Conservation (phyloP, 306 rosid genomes). For the Dalbergia oliveri region DNA sequence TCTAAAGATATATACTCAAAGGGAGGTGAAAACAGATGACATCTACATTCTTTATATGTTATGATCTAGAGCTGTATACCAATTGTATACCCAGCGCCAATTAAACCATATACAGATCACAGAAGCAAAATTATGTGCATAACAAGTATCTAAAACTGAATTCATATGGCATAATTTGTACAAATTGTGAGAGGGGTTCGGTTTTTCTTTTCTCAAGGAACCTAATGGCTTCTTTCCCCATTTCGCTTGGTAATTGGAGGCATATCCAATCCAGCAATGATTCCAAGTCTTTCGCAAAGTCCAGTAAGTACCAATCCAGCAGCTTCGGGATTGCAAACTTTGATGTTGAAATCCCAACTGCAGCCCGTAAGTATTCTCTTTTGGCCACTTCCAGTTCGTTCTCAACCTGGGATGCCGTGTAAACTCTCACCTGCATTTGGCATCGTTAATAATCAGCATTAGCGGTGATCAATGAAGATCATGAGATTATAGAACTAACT, state of each 20-base stretch:
- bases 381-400: constrained; percentile 83
- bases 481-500: neutral
- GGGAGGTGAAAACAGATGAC: constrained; percentile 2
- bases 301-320: constrained; percentile 87
- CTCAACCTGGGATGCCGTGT: constrained; percentile 84
- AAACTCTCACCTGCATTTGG: constrained; percentile 81
- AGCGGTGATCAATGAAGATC: constrained; percentile 26
- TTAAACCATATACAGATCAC: constrained; percentile 33
- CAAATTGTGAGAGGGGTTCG: constrained; percentile 71
- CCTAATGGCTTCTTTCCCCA: constrained; percentile 82
- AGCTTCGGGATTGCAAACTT: constrained; percentile 80
- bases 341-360: constrained; percentile 73
- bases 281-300: constrained; percentile 91
- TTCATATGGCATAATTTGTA: constrained; percentile 82
- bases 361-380: constrained; percentile 87
- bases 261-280: constrained; percentile 92
- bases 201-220: constrained; percentile 67
- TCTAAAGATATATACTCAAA: neutral
- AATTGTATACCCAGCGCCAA: constrained; percentile 47
- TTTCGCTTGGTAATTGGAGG: constrained; percentile 85
- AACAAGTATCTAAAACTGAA: constrained; percentile 88
- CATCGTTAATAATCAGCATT: constrained; percentile 33
- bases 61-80: constrained; percentile 53
- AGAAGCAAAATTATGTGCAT: constrained; percentile 53
- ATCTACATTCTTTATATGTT: constrained; percentile 32